Base-by-base conservation (phyloP, 192 early-diverging fungal species). In the Phlyctochytrium planicorne region DNA sequence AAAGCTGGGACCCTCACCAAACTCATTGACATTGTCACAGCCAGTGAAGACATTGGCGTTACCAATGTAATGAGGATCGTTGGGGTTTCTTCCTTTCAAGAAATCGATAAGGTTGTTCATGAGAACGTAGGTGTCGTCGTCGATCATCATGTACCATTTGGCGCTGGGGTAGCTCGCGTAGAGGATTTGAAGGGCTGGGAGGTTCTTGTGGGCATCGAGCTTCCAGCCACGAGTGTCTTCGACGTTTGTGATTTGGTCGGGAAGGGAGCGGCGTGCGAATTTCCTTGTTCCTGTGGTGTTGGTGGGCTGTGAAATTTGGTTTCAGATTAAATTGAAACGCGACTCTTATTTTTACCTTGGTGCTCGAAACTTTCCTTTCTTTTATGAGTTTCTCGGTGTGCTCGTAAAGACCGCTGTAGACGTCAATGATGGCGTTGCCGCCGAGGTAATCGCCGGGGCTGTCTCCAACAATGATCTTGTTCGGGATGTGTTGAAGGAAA, bases 391-490 rank as follows among this genome's bases (percentile, higher is more conserved):
- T 4, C 29, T n/a, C 47, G 14, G 66, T 53, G 29, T 63, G 35
- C 33, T 72, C 66, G 59, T 79, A 80, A 2, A 79, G 60, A 12
- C 52, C 53, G 16, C 71, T 69, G 67, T 72, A 71, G 23, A 87
- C 85, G 64, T 87, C 85, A 23, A 72, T 57, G 72, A 87, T 73
- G 14, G 50, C 60, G 0, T 34, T 17, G 24, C 72, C 67, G 32
- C 82, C 85, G 35, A 87, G 65, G 14, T 32, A 35, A 23, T 70
- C 60, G 17, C 33, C 69, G 1, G 75, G 68, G 4, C 67, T 68
- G 53, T 87, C 85, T 27, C 77, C 85, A 63, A 87, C 77, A 6
- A 87, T 25, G 50, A 83, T 63, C 1, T 81, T 25, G 61, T 85
- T 85, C 6, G 56, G 36, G 25, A 79, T 59, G 29, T 69, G 50